Evolutionary conservation across 2,329 filamentous ascomycete species (phyloP), one percentile per base, ranked within the genome.

Genomic region (Lecanoromycetidae sp.): DNA sequence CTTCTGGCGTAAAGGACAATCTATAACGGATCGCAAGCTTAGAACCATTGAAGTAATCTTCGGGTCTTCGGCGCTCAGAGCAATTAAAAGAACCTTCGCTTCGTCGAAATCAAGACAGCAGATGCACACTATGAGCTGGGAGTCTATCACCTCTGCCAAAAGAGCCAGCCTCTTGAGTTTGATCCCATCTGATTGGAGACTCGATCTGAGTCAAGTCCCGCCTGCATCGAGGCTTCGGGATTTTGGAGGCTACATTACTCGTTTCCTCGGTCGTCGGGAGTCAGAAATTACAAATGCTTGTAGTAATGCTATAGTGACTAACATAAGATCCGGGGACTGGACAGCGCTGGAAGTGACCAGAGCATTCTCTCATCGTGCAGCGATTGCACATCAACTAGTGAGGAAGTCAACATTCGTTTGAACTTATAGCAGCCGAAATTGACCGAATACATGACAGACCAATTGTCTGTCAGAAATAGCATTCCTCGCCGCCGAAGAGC

Each of bases 401-500:
- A 37, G n/a, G 15, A 8, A 35, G n/a, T 6, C 9, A 20, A 35
- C 15, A 10, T 8, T 35, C 33, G 13, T 5, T 9, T 22, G 4
- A 23, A 15, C 15, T 20, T 8, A n/a, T 8, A 30, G 8, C n/a
- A 30, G 27, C 27, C 8, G 27, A 8, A 8, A 8, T 30, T 8
- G n/a, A 30, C 8, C 27, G 27, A 8, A 30, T n/a, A 30, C n/a
- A n/a, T 35, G 15, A 15, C 15, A 37, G 34, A 37, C 34, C 8
- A 37, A 37, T n/a, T 37, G 34, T 15, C 25, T 37, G 9, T 37
- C 34, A 3, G 34, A 37, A 22, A 37, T 37, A 4, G 5, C 12
- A 10, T 37, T 37, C 46, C 56, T 29, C 57, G 57, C 52, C 53
- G 53, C 10, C 63, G 63, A 52, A 52, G 54, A 15, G 52, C 47